Evolutionary conservation across 148 eudicot genomes (phyloP).

Genomic region (Arbutus unedo): DNA sequence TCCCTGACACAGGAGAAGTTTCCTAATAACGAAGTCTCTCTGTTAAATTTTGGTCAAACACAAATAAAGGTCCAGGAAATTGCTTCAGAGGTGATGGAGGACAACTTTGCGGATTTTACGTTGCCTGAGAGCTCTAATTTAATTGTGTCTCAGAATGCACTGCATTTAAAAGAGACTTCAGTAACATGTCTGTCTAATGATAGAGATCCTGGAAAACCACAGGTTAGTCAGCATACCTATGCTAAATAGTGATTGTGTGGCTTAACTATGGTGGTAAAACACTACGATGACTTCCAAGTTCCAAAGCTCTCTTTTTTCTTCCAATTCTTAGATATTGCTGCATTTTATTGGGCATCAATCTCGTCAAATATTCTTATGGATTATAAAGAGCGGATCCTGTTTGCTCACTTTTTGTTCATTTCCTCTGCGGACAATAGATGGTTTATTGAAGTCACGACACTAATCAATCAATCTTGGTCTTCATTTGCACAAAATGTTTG

Average conservation of each 20-base stretch:
- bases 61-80: neutral
- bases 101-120: neutral
- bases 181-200: neutral
- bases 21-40: neutral
- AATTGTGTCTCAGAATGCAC: neutral
- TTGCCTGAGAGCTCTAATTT: conserved; percentile 1
- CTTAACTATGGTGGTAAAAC: neutral
- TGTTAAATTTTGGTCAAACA: neutral
- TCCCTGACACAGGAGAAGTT: neutral
- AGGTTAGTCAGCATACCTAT: neutral
- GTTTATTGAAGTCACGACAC: neutral
- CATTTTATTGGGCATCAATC: neutral
- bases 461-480: neutral
- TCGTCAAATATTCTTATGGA: neutral
- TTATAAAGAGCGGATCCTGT: neutral
- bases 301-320: neutral
- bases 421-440: neutral
- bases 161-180: neutral
- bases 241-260: neutral
- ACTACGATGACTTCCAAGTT: neutral
- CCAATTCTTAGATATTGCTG: neutral
- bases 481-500: neutral
- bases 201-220: neutral
- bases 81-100: conserved; percentile 7
- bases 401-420: conserved; percentile 8